Evolutionary conservation across 441 rosid species (phyloP).

Genomic region (Sinapis alba): DNA sequence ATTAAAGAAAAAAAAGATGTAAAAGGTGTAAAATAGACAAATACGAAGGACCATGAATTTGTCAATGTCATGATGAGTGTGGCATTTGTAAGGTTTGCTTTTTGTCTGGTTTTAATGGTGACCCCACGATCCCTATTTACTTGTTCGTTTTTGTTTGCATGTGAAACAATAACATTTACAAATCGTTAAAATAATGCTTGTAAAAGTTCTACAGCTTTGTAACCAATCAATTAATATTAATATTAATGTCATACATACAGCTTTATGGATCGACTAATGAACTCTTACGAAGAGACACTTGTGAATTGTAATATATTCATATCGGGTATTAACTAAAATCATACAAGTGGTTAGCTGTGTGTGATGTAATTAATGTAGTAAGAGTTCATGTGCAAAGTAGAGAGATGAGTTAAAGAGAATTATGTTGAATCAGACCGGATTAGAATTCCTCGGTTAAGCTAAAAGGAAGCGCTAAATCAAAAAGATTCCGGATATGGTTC

Average conservation of each 20-base stretch:
- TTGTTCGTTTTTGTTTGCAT: neutral
- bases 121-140: neutral
- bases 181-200: neutral
- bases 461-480: no score
- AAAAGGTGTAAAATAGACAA: neutral
- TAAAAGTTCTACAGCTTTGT: neutral
- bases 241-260: no score
- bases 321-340: neutral
- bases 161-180: neutral
- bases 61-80: neutral
- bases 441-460: neutral
- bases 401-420: neutral
- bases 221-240: neutral
- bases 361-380: neutral
- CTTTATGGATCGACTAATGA: no score
- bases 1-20: neutral
- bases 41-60: neutral
- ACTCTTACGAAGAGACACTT: neutral
- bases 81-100: conserved; percentile 2
- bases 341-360: neutral
- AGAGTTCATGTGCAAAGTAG: neutral
- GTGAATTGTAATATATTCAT: neutral
- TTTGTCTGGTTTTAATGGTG: neutral
- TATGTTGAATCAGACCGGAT: neutral
- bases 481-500: neutral